phyloP scores from a whole-genome alignment of 345 rosid genomes.

The Brassica cretica region DNA sequence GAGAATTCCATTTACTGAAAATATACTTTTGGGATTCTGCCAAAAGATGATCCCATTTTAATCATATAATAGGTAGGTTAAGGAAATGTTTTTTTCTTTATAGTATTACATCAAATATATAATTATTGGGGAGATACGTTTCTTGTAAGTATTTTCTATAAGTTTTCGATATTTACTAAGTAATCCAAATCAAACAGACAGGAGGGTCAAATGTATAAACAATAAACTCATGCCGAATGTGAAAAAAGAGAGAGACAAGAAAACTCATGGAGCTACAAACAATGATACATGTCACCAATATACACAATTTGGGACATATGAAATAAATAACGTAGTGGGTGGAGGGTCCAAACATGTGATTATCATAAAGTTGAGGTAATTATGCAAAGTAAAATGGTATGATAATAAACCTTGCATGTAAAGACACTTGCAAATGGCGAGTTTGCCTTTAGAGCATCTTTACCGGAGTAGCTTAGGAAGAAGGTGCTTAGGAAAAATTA shows the following conservation, averaged over 20 bases:
- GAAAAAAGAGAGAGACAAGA: neutral
- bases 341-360: slow-evolving; percentile 52
- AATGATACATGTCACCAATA: slow-evolving; percentile 36
- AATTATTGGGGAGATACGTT: neutral
- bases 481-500: no score
- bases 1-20: neutral
- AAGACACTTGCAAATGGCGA: slow-evolving; percentile 30
- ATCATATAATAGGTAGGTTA: neutral
- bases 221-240: neutral
- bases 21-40: neutral
- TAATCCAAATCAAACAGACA: slow-evolving; percentile 6
- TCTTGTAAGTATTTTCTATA: neutral
- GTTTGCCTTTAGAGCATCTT: neutral
- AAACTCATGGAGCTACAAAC: slow-evolving; percentile 17
- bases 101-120: neutral
- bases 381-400: slow-evolving; percentile 33
- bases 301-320: slow-evolving; percentile 6
- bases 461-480: no score
- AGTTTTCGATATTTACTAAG: neutral
- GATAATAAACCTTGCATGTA: slow-evolving; percentile 32
- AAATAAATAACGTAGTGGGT: slow-evolving; percentile 37
- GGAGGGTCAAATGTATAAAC: neutral
- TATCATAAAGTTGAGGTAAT: slow-evolving; percentile 37
- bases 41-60: neutral
- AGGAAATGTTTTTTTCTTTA: neutral